phyloP scores from a whole-genome alignment of 73 alveolate genomes.

The Tetrahymena thermophila region DNA sequence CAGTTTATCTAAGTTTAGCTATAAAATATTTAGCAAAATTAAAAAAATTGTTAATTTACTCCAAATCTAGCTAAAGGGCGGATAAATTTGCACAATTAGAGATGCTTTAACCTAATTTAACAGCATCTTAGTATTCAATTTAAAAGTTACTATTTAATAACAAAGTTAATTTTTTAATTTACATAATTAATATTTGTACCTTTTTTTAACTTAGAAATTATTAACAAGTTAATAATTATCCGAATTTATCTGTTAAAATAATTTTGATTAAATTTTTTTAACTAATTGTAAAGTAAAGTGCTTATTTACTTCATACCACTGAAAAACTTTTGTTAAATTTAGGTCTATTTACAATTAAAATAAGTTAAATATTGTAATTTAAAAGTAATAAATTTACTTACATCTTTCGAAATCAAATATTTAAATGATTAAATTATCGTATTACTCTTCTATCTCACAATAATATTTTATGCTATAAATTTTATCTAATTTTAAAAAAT shows the following conservation, averaged over 20 bases:
- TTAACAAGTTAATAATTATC: background rate
- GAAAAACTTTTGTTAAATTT: background rate
- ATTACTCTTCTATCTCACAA: background rate
- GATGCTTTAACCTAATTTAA: background rate
- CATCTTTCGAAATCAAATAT: background rate
- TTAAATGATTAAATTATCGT: background rate
- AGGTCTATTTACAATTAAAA: background rate
- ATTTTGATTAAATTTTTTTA: too few species aligned
- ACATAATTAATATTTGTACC: background rate
- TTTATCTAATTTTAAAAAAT: background rate
- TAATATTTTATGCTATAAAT: background rate
- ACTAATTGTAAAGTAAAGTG: too few species aligned
- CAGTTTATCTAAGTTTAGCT: background rate
- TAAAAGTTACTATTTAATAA: background rate
- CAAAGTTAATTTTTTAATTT: background rate
- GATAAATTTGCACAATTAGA: background rate
- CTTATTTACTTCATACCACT: background rate
- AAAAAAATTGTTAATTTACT: background rate
- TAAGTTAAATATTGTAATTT: too few species aligned
- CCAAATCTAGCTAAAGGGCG: background rate
- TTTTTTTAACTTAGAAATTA: background rate
- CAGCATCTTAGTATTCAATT: background rate
- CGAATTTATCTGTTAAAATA: background rate
- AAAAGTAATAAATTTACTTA: background rate
- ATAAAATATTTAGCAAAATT: background rate